Conservation (phyloP, 192 early-diverging fungal species). For the Allomyces arbusculus region DNA sequence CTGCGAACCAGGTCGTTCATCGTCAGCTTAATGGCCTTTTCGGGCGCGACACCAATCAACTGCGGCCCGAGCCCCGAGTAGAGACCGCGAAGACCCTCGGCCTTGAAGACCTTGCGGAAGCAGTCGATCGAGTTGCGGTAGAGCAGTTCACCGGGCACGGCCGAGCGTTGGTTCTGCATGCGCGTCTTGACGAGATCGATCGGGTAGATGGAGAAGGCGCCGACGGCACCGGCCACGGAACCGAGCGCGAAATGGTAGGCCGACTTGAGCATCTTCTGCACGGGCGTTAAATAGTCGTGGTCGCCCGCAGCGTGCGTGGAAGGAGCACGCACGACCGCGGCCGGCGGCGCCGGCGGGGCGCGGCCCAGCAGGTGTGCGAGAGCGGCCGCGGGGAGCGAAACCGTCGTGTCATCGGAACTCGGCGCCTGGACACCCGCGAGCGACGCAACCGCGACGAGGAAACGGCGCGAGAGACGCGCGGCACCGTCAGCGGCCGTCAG, state of each 20-base stretch:
- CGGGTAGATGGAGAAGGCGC: conserved; percentile 86
- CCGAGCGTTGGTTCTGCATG: conserved; percentile 92
- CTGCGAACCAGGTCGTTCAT: conserved; percentile 81
- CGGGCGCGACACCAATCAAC: conserved; percentile 85
- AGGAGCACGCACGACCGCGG: neutral
- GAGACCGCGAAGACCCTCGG: conserved; percentile 73
- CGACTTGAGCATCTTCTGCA: conserved; percentile 29
- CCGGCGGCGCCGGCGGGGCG: neutral
- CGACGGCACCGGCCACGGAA: conserved; percentile 77
- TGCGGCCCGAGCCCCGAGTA: conserved; percentile 87
- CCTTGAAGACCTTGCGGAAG: conserved; percentile 80
- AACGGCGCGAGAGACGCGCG: too few relatives aligned
- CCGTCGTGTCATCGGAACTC: neutral
- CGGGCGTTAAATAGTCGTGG: conserved; percentile 1
- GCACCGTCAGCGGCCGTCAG: neutral
- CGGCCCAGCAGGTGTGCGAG: neutral
- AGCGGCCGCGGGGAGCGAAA: neutral
- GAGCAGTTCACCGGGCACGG: conserved; percentile 68
- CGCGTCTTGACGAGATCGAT: conserved; percentile 96
- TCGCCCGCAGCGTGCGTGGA: neutral
- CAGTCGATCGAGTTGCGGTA: conserved; percentile 95
- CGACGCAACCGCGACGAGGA: neutral
- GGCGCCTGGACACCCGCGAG: conserved; percentile 2
- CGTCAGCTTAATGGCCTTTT: conserved; percentile 95
- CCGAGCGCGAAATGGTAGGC: conserved; percentile 61